Conservation (phyloP, 1,284 basidiomycete species). For the Afroboletus lepidellus region DNA sequence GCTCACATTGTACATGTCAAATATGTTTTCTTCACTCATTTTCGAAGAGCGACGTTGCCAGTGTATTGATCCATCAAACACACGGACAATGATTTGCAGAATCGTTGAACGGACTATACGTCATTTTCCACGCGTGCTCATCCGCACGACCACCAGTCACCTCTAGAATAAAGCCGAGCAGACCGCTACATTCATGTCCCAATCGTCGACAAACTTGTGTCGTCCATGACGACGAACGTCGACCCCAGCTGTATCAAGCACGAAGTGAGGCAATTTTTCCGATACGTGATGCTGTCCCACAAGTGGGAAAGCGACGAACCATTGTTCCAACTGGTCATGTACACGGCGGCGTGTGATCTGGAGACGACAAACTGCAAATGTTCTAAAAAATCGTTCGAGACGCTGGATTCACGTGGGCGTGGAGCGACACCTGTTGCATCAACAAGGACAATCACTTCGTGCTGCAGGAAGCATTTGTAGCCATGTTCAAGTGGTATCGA, state of each 20-base stretch:
- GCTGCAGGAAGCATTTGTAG: no score
- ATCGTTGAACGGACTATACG: not conserved
- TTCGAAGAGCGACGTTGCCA: not conserved
- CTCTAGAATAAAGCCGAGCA: not conserved
- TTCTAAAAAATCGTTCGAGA: no score
- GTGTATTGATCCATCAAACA: not conserved
- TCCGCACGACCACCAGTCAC: not conserved
- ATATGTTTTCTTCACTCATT: no score
- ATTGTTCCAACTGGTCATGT: not conserved
- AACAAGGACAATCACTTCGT: no score
- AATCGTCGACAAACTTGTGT: no score
- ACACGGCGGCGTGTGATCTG: not conserved
- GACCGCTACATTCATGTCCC: not conserved
- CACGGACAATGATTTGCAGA: not conserved
- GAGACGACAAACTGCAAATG: not conserved
- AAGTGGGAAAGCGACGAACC: no score
- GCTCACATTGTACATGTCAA: no score
- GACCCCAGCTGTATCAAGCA: not conserved
- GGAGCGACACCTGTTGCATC: no score
- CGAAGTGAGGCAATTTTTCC: not conserved
- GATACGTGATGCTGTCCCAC: not conserved
- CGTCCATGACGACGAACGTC: no score
- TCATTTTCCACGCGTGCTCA: not conserved
- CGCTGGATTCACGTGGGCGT: no score
- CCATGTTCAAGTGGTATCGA: no score